Evolutionary conservation across 257 asterid species (phyloP), one percentile per base, ranked within the genome.

Genomic region (Fraxinus americana): DNA sequence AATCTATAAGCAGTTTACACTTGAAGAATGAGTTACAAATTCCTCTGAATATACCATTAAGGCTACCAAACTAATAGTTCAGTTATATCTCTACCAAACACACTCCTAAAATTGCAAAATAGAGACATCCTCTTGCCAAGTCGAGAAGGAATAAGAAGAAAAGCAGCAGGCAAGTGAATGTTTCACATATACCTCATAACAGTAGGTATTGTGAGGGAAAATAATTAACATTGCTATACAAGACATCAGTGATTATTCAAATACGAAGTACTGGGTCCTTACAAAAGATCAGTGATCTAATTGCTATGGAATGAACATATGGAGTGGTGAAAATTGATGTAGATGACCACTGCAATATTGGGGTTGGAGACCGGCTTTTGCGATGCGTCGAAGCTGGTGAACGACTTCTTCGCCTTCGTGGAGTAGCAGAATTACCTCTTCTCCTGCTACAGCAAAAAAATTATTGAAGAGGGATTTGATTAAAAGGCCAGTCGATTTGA

Each of bases 11-110:
- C 99, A 93, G 88, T 95, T 95, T 23, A 95, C 99, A 81, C 93
- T 91, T 84, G 80, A 89, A 61, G 99, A 89, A 90, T 95, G 99
- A 43, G 99, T 98, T 82, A 95, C 99, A 81, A 95, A 95, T 88
- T 95, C 99, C 99, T 95, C 99, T 95, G 72, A 82, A 75, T 73
- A 70, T 17, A 71, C 38, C 1, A 88, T 95, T 82, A 95, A 95
- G 98, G 97, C 73, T 67, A 77, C 41, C 86, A 43, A 83, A 81
- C 36, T 73, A 50, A 73, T 50, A 70, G 16, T 72, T 77, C 5
- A 25, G 69, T n/a, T n/a, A n/a, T n/a, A n/a, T n/a, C n/a, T n/a
- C n/a, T n/a, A n/a, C n/a, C n/a, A n/a, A n/a, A n/a, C n/a, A n/a
- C n/a, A n/a, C n/a, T n/a, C n/a, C 75, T 65, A 36, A 19, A 65